phyloP scores from a whole-genome alignment of 176 grass and related monocot genomes.

The Chrysopogon serrulatus region DNA sequence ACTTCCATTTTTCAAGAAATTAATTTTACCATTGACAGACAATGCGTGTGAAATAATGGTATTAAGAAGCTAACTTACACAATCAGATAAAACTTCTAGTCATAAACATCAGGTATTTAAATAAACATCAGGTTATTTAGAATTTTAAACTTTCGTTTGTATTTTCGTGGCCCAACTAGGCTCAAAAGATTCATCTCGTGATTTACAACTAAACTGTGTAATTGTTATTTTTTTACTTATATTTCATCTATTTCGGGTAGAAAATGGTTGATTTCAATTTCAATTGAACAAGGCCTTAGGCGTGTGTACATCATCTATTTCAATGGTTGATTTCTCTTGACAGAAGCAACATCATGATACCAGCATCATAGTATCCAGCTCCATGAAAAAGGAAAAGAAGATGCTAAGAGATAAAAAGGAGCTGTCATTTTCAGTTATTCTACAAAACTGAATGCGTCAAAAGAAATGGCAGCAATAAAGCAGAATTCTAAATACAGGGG shows the following conservation, averaged over 20 bases:
- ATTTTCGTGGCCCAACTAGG: no score
- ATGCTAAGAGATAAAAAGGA: constrained; percentile 31
- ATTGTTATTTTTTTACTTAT: no score
- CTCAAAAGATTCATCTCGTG: no score
- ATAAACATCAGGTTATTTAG: no score
- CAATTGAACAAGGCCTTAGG: no score
- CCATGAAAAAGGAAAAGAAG: constrained; percentile 30
- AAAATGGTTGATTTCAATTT: no score
- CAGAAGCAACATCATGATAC: constrained; percentile 27
- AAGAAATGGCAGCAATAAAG: background rate
- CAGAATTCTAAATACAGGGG: background rate
- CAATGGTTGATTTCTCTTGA: constrained; percentile 21
- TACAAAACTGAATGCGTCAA: constrained; percentile 17
- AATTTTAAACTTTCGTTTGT: no score
- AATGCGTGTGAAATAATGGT: background rate
- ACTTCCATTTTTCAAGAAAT: background rate
- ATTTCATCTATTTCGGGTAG: no score
- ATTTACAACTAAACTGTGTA: no score
- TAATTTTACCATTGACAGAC: background rate
- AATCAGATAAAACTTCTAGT: constrained; percentile 5
- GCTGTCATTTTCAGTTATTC: constrained; percentile 36
- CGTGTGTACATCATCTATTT: background rate
- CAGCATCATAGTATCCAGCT: constrained; percentile 3
- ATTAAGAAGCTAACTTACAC: background rate
- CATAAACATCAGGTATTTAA: background rate